Base-by-base conservation (phyloP, 1,284 basidiomycete genomes). In the Rhodotorula glutinis region DNA sequence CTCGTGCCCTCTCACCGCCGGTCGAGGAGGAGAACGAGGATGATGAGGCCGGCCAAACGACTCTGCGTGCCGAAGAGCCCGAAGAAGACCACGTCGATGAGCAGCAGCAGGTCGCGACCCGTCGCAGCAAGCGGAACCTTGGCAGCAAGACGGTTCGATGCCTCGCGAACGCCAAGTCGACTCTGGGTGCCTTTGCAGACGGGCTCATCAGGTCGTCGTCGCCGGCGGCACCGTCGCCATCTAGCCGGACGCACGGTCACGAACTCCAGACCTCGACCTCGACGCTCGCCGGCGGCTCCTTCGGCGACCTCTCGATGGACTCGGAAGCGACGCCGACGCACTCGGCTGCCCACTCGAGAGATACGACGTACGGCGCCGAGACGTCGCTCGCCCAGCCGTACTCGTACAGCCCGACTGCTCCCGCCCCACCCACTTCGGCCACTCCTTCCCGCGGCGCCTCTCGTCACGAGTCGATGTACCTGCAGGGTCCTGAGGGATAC, bases 311-410 rank as follows among this genome's bases (percentile, higher is more conserved):
- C 21, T 64, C 65, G 58, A 63, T 70, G 57, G 71, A 72, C 47
- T 54, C 59, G 29, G 71, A 73, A 13, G 63, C 69, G 51, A 73
- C 71, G 14, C 71, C 71, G 16, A 73, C 71, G 10, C 71, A 73
- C 38, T 65, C 69, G 53, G 67, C 65, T 1, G 51, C 60, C 8
- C 69, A 70, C 41, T 68, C 71, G 25, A 65, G 66, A 10, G 56
- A 25, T 2, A 41, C 55, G 13, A 44, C 60, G 1, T 49, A 49
- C 43, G 54, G 54, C 25, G 23, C 54, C 4, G 44, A 19, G 29
- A 43, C 33, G 7, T 38, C 30, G 9, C 67, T 69, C 57, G 61
- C 63, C 0, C 54, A 53, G n/a, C 59, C 66, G 17, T 64, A 57
- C 55, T 61, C 62, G 25, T 67, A 64, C 59, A 54, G 51, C n/a